phyloP scores from a whole-genome alignment of 805 yeast species.

The Schizosaccharomyces cryophilus region DNA sequence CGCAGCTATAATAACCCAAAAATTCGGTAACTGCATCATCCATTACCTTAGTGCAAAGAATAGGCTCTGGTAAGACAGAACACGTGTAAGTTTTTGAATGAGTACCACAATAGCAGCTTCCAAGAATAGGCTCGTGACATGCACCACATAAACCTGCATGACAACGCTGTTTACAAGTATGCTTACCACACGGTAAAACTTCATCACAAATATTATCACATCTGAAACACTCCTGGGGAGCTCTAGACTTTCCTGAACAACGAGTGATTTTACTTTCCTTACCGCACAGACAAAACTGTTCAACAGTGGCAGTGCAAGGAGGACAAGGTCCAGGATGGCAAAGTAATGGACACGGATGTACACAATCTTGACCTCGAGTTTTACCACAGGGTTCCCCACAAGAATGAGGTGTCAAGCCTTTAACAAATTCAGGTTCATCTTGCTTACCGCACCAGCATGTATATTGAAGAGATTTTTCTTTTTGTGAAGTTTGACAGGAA shows the following conservation, averaged over 20 bases:
- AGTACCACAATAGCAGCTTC: conserved; percentile 56
- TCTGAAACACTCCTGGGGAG: conserved; percentile 13
- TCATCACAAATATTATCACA: conserved; percentile 42
- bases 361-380: conserved; percentile 24
- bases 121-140: conserved; percentile 27
- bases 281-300: conserved; percentile 53
- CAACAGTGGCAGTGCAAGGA: conserved; percentile 57
- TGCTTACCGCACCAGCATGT: conserved; percentile 80
- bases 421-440: conserved; percentile 27
- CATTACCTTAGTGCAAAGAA: conserved; percentile 9
- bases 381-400: conserved; percentile 65
- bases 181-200: conserved; percentile 44
- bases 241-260: conserved; percentile 25
- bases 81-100: conserved; percentile 23
- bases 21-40: conserved; percentile 13
- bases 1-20: conserved; percentile 31
- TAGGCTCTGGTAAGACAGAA: conserved; percentile 12
- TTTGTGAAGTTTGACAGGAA: conserved; percentile 32
- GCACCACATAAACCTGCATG: conserved; percentile 68
- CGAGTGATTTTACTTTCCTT: conserved; percentile 36
- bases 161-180: conserved; percentile 36
- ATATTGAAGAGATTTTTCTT: conserved; percentile 27
- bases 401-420: conserved; percentile 45
- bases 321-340: conserved; percentile 88
- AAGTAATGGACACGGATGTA: conserved; percentile 46